Evolutionary conservation across 2,329 filamentous ascomycete genomes (phyloP), one percentile per base, ranked within the genome.

Genomic region (Neocucurbitaria cava): DNA sequence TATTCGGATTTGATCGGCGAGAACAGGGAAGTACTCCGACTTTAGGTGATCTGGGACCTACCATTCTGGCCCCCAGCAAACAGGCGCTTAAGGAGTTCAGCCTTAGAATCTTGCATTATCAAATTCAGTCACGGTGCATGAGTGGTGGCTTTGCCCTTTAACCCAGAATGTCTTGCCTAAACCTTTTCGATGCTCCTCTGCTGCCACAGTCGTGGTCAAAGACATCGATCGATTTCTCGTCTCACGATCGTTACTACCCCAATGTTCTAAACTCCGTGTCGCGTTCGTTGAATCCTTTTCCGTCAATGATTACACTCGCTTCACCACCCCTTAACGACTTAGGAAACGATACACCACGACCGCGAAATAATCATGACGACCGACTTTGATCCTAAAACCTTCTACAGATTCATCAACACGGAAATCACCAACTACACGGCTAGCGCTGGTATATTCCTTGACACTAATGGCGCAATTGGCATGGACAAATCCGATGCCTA

Each of bases 331-430:
- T 21, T 23, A 10, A 23, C 18, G 35, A 38, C 35, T 18, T 38
- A 18, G 11, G 17, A 21, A 39, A 21, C 3, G 5, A 39, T 21
- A 20, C n/a, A 38, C 18, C n/a, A 18, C 35, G 24, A 26, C 24
- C 24, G 24, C 24, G 24, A 26, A 26, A 26, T 26, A 26, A 26
- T 26, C 24, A 26, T 26, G 24, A 26, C 24, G 5, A 31, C 9
- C 15, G 31, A 35, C 10, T 61, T 64, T 44, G 48, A 58, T 24
- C 18, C 51, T 5, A 46, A 49, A 13, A 31, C 44, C 20, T 64
- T 45, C 39, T 64, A 60, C 46, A 46, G 15, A 7, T 52, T 64
- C 49, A 33, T 47, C 42, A 59, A 62, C 42, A 36, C 54, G 1
- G 45, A 53, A 15, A 33, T 51, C 13, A 15, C 41, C 13, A 18